Base-by-base conservation (phyloP, 768 basidiomycete genomes). In the Tricholomella constricta region DNA sequence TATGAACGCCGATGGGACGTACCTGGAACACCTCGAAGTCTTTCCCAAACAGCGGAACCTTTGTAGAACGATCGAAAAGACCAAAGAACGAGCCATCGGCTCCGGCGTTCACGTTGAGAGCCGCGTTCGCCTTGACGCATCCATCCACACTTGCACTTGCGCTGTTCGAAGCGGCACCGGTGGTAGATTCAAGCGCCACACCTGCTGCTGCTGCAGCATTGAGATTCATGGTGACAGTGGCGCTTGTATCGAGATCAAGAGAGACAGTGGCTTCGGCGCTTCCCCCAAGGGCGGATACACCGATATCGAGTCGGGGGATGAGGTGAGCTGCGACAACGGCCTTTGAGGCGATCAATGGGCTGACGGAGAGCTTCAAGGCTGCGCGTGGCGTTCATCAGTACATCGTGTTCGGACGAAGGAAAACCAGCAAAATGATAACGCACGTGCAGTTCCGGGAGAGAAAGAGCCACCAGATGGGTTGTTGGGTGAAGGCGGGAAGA, bases 231-330 rank as follows among this genome's bases (percentile, higher is more conserved):
- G 45, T 51, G 15, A 51, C 44, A 2, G 48, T 41, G 10, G 72
- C 71, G 17, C 64, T 68, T 1, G 72, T 63, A 46, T 79, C 76
- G 40, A 78, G 57, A 4, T 75, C 68, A 34, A 81, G 56, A 61
- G 73, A 78, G 17, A 82, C 58, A 0, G 60, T 65, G 11, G 78
- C 74, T 6, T 71, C 56, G 2, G 69, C 74, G 5, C 54, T 48
- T 23, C 66, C 68, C 8, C 60, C 71, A 2, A 84, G 64, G 4
- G 76, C 76, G 4, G 62, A 60, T 31, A 83, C 61, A 3, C 78
- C 78, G 45, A 83, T 64, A 41, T 76, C 73, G 36, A 81, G 52
- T 27, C 66, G 65, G 0, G 80, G 82, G 45, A 78, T 80, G 38
- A 83, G 62, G 61, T 83, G 80, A 1, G 74, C 79, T 12, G 68